Conservation (phyloP, 1,139 yeast genomes). For the Saccharomyces hybrid region DNA sequence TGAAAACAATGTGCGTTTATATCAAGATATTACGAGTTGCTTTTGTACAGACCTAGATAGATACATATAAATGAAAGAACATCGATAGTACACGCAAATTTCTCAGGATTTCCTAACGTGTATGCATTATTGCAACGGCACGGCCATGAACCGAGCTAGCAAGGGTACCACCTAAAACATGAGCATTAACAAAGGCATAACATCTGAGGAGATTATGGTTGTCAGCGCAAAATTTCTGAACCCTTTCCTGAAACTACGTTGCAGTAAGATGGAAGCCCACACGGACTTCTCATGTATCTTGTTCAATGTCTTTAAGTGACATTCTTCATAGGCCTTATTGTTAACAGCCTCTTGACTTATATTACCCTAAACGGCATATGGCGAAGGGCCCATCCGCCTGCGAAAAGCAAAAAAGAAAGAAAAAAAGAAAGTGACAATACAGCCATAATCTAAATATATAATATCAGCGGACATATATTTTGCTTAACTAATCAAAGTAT, state of each 20-base stretch:
- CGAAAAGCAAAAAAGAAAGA: not conserved
- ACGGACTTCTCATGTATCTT: not conserved
- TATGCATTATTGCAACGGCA: no score
- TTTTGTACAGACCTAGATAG: no score
- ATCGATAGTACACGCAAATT: no score
- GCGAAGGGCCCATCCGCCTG: not conserved
- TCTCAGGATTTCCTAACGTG: no score
- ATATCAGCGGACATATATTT: not conserved
- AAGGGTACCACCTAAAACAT: no score
- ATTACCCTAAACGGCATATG: not conserved
- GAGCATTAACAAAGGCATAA: no score
- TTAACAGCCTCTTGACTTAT: not conserved
- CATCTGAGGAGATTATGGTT: no score
- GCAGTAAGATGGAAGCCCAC: not conserved
- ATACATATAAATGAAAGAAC: no score
- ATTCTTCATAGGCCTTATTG: not conserved
- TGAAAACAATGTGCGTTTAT: conserved; percentile 5
- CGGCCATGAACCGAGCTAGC: no score
- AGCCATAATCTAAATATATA: not conserved
- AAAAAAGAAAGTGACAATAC: not conserved
- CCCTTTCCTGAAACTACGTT: no score
- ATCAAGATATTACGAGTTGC: no score
- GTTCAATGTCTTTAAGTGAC: not conserved
- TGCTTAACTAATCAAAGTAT: not conserved
- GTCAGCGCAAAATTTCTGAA: no score